Conservation (phyloP, 2,329 filamentous ascomycete genomes). For the Didymosphaeria variabile region DNA sequence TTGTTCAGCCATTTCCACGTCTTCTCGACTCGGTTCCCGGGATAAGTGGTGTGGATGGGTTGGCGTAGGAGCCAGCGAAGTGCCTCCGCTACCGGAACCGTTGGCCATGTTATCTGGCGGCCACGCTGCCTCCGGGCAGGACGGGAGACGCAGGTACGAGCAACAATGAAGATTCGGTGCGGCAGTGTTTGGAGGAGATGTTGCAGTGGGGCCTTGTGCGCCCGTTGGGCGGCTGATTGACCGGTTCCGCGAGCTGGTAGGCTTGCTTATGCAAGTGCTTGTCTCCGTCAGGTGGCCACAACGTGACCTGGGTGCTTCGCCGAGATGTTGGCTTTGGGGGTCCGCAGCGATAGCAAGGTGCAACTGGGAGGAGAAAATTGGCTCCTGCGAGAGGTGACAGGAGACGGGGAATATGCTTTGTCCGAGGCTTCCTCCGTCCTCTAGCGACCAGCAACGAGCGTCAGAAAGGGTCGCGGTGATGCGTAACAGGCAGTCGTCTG, state of each 20-base stretch:
- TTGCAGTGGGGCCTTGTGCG: conserved; percentile 15
- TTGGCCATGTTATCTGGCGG: conserved; percentile 36
- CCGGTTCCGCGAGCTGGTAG: conserved; percentile 11
- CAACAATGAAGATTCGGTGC: conserved; percentile 19
- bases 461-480: conserved; percentile 12
- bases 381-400: conserved; percentile 22
- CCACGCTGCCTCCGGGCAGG: conserved; percentile 21
- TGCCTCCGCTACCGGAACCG: conserved; percentile 44
- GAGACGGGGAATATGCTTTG: background rate
- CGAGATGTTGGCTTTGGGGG: conserved; percentile 4
- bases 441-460: conserved; percentile 12
- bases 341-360: conserved; percentile 26
- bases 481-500: conserved; percentile 17
- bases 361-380: background rate
- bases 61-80: conserved; percentile 48
- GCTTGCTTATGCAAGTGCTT: conserved; percentile 16
- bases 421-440: conserved; percentile 12
- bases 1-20: conserved; percentile 60
- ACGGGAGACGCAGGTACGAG: conserved; percentile 11
- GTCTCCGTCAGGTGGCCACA: conserved; percentile 27
- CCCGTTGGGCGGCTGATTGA: conserved; percentile 1
- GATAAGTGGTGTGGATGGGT: conserved; percentile 51
- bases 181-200: conserved; percentile 29
- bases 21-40: conserved; percentile 57
- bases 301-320: conserved; percentile 27